Conservation (phyloP, 352 stramenopile genomes). For the Pythium periplocum region DNA sequence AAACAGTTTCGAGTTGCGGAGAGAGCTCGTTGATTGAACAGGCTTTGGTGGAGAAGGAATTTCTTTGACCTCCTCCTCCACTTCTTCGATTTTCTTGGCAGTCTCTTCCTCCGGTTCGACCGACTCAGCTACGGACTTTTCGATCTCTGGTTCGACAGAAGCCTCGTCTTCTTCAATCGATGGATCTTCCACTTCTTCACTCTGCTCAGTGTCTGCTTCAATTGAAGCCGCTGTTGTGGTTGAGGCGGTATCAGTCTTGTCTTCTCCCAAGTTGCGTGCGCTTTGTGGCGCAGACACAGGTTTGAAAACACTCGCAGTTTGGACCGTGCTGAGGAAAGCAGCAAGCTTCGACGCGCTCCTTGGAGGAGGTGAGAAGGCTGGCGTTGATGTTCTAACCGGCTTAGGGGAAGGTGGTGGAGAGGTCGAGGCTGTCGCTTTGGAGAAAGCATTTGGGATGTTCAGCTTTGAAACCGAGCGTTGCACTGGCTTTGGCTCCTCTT, state of each 20-base stretch:
- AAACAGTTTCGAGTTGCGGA: slow-evolving; percentile 36
- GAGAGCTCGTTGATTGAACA: not conserved
- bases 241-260: not conserved
- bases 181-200: too few species aligned
- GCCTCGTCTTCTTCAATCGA: slow-evolving; percentile 22
- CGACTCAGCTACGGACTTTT: slow-evolving; percentile 1
- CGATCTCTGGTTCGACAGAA: not conserved
- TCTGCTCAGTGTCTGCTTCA: too few species aligned
- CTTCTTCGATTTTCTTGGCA: not conserved
- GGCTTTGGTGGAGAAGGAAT: not conserved
- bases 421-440: not conserved
- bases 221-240: not conserved
- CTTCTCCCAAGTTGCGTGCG: not conserved
- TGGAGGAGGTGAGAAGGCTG: slow-evolving; percentile 1
- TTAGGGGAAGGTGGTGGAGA: not conserved
- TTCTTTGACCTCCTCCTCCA: not conserved
- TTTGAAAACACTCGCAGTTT: slow-evolving; percentile 12
- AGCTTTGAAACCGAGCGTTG: slow-evolving; percentile 58
- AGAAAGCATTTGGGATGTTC: slow-evolving; percentile 28
- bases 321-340: slow-evolving; percentile 61
- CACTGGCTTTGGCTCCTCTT: slow-evolving; percentile 6
- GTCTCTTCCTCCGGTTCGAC: slow-evolving; percentile 18
- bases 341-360: slow-evolving; percentile 45
- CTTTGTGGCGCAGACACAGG: too few species aligned
- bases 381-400: not conserved